A percentile compares a stretch with the other conserved stretches of the same genome.
These are phyloP conservation scores for Otatea glauca DNA, from an alignment of 176 grass and related monocot genomes.

Conservation along the genomic window DNA sequence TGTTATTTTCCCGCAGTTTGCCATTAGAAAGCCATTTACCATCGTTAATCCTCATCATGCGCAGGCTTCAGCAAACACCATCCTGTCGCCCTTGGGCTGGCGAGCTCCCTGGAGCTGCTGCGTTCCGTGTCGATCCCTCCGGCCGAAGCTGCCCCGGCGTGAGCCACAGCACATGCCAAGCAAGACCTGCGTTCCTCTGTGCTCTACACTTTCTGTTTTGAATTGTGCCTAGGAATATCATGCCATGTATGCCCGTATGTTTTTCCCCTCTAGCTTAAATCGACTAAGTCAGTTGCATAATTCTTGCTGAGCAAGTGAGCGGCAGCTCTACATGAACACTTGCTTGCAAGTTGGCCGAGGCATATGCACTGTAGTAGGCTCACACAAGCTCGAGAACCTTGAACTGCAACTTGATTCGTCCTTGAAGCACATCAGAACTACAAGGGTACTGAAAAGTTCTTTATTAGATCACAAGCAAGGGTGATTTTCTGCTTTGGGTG, in stretches of 20 bases:
- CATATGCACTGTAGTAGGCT: background rate
- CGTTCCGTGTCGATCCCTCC: conserved; percentile 74
- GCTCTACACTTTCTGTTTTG: background rate
- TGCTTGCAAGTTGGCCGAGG: background rate
- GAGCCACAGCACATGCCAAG: background rate
- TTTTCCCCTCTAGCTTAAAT: background rate
- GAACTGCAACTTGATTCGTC: conserved; percentile 88
- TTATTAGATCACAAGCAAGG: background rate
- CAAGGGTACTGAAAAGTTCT: conserved; percentile 60
- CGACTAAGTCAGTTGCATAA: background rate
- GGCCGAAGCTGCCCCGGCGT: conserved; percentile 49
- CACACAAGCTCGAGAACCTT: conserved; percentile 67
- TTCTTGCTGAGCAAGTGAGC: background rate
- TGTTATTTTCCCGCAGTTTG: background rate
- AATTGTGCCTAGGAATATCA: background rate
- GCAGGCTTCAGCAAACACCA: conserved; percentile 93
- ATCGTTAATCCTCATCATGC: background rate
- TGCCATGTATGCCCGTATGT: background rate
- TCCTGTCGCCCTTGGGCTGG: conserved; percentile 82
- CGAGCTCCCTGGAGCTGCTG: conserved; percentile 80
- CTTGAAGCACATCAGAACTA: conserved; percentile 87
- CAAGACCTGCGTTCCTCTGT: background rate
- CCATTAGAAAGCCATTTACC: background rate
- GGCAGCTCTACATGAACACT: background rate
- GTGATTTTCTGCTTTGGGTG: background rate